Base-by-base conservation (phyloP, 2,329 filamentous ascomycete species). In the Botrytis medusae region DNA sequence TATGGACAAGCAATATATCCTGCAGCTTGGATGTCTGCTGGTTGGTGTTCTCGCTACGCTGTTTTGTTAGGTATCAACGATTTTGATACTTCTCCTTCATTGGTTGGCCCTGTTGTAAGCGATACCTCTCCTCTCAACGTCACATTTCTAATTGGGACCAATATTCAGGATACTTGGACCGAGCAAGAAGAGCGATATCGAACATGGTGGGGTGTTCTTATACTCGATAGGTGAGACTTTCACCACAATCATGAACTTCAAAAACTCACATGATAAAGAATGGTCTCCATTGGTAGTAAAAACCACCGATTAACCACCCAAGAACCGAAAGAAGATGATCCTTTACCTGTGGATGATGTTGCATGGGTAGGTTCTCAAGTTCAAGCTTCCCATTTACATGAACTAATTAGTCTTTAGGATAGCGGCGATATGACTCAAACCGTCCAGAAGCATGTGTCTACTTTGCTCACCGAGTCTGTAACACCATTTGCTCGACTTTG, bases 401-500 rank as follows among this genome's bases (percentile, higher is more conserved):
- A 57, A 77, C 69, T 64, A 46, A 65, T 22, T 25, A 40, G 22
- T 29, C 20, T 42, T 14, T 73, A 83, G 82, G 83, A 84, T 71
- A 74, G 80, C 29, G 83, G 83, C 63, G 80, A 83, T 65, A 80
- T 82, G 69, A 74, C 77, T 29, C 75, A 76, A 57, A 78, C 77
- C 8, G 71, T 78, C 32, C 79, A 81, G 60, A 75, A 74, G 37
- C 74, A 81, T 63, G 82, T 79, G 29, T 76, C 73, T 20, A 76
- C 60, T 32, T 81, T 87, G 25, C 80, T 86, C 74, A 82, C 82
- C 42, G 85, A 86, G 14, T 77, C 85, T 14, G 77, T 85, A 72
- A 83, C 84, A 32, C 81, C 87, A 59, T 89, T 87, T 80, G 85
- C 86, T 7, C 84, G 87, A 73, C 83, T 89, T 60, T 83, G 82